Conservation (phyloP, 805 yeast species). For the Millerozyma miso region DNA sequence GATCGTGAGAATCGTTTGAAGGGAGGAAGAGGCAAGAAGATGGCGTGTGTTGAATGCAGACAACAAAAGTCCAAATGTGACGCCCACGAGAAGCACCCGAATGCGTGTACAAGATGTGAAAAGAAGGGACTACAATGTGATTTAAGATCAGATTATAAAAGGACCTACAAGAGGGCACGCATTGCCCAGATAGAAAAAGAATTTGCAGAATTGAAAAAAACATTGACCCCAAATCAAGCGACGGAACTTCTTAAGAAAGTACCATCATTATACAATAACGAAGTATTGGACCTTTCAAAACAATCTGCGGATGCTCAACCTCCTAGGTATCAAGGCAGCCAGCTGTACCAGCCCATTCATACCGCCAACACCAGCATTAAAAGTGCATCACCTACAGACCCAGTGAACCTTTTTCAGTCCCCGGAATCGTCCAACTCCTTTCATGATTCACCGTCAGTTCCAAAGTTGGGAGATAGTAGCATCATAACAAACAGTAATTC, state of each 20-base stretch:
- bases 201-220: conserved; percentile 61
- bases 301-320: background rate
- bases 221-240: conserved; percentile 36
- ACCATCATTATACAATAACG: conserved; percentile 17
- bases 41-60: conserved; percentile 94
- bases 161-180: conserved; percentile 85
- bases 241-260: conserved; percentile 25
- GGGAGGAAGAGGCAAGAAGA: conserved; percentile 40
- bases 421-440: conserved; percentile 22
- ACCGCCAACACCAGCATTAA: background rate
- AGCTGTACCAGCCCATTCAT: background rate
- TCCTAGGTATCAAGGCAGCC: background rate
- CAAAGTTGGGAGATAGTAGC: background rate
- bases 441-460: conserved; percentile 25
- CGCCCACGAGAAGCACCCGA: conserved; percentile 70
- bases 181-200: conserved; percentile 83
- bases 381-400: conserved; percentile 6
- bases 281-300: background rate
- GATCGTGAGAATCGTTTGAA: conserved; percentile 5
- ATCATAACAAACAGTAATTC: background rate
- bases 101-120: conserved; percentile 77
- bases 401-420: conserved; percentile 3
- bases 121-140: conserved; percentile 69
- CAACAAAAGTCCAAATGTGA: conserved; percentile 94
- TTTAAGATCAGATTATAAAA: conserved; percentile 73